Conservation (phyloP, 257 asterid species). For the Capsicum chinense region DNA sequence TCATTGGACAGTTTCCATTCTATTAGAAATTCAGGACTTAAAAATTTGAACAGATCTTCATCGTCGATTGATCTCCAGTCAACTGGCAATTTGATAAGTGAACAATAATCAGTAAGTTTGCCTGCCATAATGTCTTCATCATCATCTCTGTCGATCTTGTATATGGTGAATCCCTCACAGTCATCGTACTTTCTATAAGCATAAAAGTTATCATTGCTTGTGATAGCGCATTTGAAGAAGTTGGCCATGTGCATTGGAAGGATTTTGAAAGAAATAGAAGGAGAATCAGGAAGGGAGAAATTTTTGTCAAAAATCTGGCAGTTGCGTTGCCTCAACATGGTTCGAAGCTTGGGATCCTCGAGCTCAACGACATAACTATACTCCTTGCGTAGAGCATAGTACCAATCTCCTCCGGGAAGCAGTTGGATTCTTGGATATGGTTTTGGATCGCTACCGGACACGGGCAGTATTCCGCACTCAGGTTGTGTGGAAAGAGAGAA, state of each 20-base stretch:
- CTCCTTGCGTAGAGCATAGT: background rate
- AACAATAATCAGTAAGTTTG: background rate
- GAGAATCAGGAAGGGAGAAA: background rate
- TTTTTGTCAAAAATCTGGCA: background rate
- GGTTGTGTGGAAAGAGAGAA: background rate
- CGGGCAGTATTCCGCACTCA: background rate
- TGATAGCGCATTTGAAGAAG: background rate
- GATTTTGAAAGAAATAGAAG: background rate
- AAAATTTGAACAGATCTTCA: too few species aligned
- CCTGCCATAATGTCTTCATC: background rate
- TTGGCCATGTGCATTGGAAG: background rate
- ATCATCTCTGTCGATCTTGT: background rate
- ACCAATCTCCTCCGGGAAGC: conserved; percentile 11
- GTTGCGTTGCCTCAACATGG: background rate
- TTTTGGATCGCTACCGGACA: background rate
- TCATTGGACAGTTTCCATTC: too few species aligned
- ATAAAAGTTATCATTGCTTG: background rate
- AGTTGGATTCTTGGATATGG: background rate
- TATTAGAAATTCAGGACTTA: too few species aligned
- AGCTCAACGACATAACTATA: background rate
- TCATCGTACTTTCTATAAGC: background rate
- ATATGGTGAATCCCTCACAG: background rate
- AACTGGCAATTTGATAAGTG: background rate
- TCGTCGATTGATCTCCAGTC: too few species aligned
- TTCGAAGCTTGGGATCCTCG: background rate